Evolutionary conservation across 352 stramenopile genomes (phyloP), one percentile per base, ranked within the genome.

Genomic region (Globisporangium polare): DNA sequence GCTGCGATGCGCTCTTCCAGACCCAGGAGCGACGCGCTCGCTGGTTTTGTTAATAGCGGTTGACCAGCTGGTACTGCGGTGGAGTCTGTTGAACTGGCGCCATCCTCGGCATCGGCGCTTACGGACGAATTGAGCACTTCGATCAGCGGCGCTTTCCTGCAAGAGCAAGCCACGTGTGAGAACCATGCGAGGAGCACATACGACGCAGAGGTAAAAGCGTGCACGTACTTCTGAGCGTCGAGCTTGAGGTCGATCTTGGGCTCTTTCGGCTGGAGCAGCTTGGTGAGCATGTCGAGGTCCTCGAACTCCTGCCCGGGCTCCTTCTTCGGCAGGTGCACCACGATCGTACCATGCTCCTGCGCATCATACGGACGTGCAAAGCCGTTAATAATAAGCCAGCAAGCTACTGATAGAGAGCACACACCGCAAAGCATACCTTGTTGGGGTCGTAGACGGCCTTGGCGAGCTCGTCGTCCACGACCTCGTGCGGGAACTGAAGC

Each of bases 271-370:
- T 92, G 82, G 52, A 98, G 61, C 26, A 98, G 72, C 51, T 90
- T 97, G 1, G 94, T 97, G 51, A 97, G 78, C 66, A 98, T 80
- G 66, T 98, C 92, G 20, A 98, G 77, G 73, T 98, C 93, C 13
- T 87, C 73, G 62, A 98, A 98, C 47, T 96, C 72, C 54, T 84
- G 78, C 1, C 89, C 91, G 1, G 87, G 78, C 35, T 90, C 83
- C 65, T 88, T 83, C 72, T 98, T 98, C 24, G 76, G 80, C 53
- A 98, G 42, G 66, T 98, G 87, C 53, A 97, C 81, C 41, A 88
- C 83, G 46, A 98, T 96, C 22, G 90, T 98, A 9, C 95, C 95
- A 54, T 98, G 86, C 0, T 98, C 86, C 79, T 97, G 52, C 31
- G 5, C 46, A 22, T 2, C 62, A 8, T 24, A 51, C 49, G 47